phyloP scores from a whole-genome alignment of 345 rosid genomes.

The Salix viminalis region DNA sequence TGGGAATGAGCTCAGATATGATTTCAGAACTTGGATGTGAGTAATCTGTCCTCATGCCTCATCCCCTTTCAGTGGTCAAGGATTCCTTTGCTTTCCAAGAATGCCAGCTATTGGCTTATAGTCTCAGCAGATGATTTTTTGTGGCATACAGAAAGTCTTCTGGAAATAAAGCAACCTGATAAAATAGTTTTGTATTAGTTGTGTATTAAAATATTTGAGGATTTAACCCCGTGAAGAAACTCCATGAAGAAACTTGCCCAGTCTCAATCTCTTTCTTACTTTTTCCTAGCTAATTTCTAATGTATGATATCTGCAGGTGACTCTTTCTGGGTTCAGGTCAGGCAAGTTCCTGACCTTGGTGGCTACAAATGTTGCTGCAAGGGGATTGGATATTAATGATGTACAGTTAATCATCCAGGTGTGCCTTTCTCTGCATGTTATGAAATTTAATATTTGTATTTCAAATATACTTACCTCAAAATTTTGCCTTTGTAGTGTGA shows the following conservation, averaged over 20 bases:
- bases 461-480: background rate
- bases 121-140: background rate
- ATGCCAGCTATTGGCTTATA: background rate
- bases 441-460: background rate
- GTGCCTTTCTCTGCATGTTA: background rate
- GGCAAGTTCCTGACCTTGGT: conserved; percentile 87
- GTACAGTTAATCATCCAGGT: conserved; percentile 98
- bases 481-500: conserved; percentile 55
- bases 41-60: background rate
- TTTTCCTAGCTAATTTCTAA: conserved; percentile 5
- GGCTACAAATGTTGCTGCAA: conserved; percentile 94
- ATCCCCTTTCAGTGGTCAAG: background rate
- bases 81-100: background rate
- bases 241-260: background rate
- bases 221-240: background rate
- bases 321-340: conserved; percentile 82
- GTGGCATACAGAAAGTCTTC: background rate
- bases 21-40: background rate
- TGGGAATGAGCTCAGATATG: background rate
- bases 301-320: conserved; percentile 47
- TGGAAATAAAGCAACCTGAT: background rate
- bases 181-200: too few relatives aligned
- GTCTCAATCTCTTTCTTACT: background rate
- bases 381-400: conserved; percentile 94
- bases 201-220: background rate